Conservation (phyloP, 176 grass and related monocot genomes). For the Carex scoparia region DNA sequence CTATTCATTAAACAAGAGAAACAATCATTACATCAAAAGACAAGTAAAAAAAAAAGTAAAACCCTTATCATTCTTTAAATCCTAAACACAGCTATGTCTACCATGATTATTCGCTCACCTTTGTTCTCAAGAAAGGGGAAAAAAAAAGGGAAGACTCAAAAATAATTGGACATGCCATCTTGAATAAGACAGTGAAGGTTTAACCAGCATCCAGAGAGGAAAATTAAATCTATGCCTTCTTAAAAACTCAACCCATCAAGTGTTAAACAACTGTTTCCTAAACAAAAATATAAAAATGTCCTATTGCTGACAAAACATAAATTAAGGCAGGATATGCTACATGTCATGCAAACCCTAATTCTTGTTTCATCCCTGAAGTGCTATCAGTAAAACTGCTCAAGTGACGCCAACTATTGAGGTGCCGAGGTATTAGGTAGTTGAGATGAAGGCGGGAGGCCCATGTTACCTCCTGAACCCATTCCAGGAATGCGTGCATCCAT, state of each 20-base stretch:
- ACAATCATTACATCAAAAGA: not conserved
- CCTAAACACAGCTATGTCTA: not conserved
- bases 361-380: not conserved
- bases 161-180: not conserved
- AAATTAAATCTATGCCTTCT: not conserved
- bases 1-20: not conserved
- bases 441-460: slow-evolving; percentile 51
- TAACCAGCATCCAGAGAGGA: not conserved
- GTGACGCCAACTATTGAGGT: slow-evolving; percentile 38
- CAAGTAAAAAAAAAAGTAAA: not conserved
- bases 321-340: not conserved
- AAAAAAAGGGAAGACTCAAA: not conserved
- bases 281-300: not conserved
- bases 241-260: not conserved
- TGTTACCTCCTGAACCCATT: slow-evolving; percentile 50
- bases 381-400: not conserved
- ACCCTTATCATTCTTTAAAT: not conserved
- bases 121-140: not conserved
- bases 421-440: slow-evolving; percentile 47
- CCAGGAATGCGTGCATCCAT: slow-evolving; percentile 34
- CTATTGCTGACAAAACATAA: not conserved
- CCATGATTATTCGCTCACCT: not conserved
- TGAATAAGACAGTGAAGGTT: not conserved
- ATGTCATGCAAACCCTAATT: not conserved
- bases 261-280: not conserved